Base-by-base conservation (phyloP, 2,329 filamentous ascomycete species). In the Aspergillus fumigatus region DNA sequence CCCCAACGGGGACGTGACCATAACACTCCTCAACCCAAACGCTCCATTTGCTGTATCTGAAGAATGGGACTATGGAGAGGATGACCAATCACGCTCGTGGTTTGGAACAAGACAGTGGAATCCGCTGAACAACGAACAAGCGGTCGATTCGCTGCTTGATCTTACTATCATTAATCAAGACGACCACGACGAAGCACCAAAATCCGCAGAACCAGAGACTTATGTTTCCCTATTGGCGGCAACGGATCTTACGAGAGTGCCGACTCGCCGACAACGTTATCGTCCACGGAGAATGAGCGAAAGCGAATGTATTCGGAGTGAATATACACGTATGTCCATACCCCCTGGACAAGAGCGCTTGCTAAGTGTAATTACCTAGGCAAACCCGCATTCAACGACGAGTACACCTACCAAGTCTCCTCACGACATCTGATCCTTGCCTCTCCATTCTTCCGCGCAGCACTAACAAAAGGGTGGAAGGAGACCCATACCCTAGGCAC, bases 381-480 rank as follows among this genome's bases (percentile, higher is more conserved):
- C 4, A 35, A 35, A 17, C 32, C 32, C 14, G 32, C 32, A 35
- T 35, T 35, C n/a, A 43, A 21, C 40, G n/a, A 43, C 2, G 40
- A 47, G 25, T 26, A 29, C 27, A 48, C 10, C 17, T 53, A 21
- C 11, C 60, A 58, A 45, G 61, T 63, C 3, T 63, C 61, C 27
- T 57, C 55, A 0, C 62, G 59, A n/a, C 63, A 64, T 52, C 41
- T 65, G n/a, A 61, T 52, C n/a, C 51, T 64, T 35, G 55, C 59
- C 2, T 65, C 63, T 23, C 45, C 57, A 2, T 35, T 56, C 25
- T 62, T 65, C 23, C 59, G 58, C 26, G 50, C 21, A 9, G 17
- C 49, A 14, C 29, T 65, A 6, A 57, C 48, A 9, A 45, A 52
- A 14, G 50, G 21, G 0, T 59, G 58, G 59, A 64, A 62, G 40